Evolutionary conservation across 1,284 basidiomycete species (phyloP).

Genomic region (Ustilago cynodontis): DNA sequence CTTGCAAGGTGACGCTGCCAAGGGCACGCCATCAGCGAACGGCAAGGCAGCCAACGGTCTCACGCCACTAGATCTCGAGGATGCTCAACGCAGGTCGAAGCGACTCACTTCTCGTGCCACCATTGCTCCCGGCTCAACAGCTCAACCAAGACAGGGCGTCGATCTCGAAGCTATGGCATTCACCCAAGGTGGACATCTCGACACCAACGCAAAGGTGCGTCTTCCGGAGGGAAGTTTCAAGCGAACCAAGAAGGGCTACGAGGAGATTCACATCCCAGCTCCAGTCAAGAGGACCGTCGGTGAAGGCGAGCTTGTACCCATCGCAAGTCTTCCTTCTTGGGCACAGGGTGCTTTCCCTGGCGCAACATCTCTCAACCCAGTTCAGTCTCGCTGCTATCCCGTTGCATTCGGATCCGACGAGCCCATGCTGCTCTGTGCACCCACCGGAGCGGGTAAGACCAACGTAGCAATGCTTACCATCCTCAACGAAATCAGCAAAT

Average conservation of each 20-base stretch:
- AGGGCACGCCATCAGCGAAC: slow-evolving; percentile 18
- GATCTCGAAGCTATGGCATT: slow-evolving; percentile 97
- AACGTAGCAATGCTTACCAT: slow-evolving; percentile 91
- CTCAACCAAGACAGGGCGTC: slow-evolving; percentile 84
- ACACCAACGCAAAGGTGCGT: slow-evolving; percentile 98
- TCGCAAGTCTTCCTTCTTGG: slow-evolving; percentile 86
- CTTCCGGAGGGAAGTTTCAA: slow-evolving; percentile 98
- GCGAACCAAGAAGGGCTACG: slow-evolving; percentile 93
- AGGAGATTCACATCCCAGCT: slow-evolving; percentile 96
- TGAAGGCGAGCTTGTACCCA: slow-evolving; percentile 79
- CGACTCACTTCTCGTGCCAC: slow-evolving; percentile 86
- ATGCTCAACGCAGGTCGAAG: slow-evolving; percentile 66
- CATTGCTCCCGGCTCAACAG: slow-evolving; percentile 84
- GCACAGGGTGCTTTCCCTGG: slow-evolving; percentile 73
- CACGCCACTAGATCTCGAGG: slow-evolving; percentile 81
- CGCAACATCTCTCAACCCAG: slow-evolving; percentile 84
- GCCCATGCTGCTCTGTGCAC: slow-evolving; percentile 94
- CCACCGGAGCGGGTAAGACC: slow-evolving; percentile 99
- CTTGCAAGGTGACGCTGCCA: slow-evolving; percentile 71
- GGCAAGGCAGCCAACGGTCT: slow-evolving; percentile 71
- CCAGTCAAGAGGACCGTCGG: slow-evolving; percentile 80
- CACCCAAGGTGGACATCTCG: slow-evolving; percentile 92
- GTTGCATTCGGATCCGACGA: slow-evolving; percentile 91
- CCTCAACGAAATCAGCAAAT: slow-evolving; percentile 66
- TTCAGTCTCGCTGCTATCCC: slow-evolving; percentile 79